phyloP scores from a whole-genome alignment of 2,329 filamentous ascomycete species.

The Phyllosticta citriasiana region DNA sequence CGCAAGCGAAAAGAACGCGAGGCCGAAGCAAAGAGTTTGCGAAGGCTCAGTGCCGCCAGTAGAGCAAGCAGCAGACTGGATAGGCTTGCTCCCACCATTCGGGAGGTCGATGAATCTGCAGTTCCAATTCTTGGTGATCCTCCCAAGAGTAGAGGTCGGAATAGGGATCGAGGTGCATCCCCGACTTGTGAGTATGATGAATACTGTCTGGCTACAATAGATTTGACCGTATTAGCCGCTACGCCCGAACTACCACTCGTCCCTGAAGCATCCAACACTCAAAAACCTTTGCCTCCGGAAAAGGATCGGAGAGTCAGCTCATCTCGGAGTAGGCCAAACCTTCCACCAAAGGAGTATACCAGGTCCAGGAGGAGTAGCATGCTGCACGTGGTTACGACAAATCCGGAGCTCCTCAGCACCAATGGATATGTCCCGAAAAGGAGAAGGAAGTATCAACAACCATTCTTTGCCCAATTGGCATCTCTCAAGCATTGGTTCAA shows the following conservation, averaged over 20 bases:
- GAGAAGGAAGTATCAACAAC: slow-evolving; percentile 48
- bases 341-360: slow-evolving; percentile 68
- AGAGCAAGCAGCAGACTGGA: slow-evolving; percentile 82
- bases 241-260: slow-evolving; percentile 65
- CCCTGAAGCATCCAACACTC: slow-evolving; percentile 46
- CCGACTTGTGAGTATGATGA: slow-evolving; percentile 20
- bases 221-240: slow-evolving; percentile 2
- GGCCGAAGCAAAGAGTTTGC: slow-evolving; percentile 64
- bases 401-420: slow-evolving; percentile 50
- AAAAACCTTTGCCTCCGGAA: slow-evolving; percentile 57
- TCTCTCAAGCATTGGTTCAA: slow-evolving; percentile 65
- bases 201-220: slow-evolving; percentile 16
- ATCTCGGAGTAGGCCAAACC: slow-evolving; percentile 65
- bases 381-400: slow-evolving; percentile 69
- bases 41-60: slow-evolving; percentile 80
- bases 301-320: slow-evolving; percentile 68
- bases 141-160: slow-evolving; percentile 64
- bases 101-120: slow-evolving; percentile 71
- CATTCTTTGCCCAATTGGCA: slow-evolving; percentile 56
- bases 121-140: slow-evolving; percentile 40
- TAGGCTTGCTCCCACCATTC: slow-evolving; percentile 64
- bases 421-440: slow-evolving; percentile 47
- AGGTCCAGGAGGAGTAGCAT: slow-evolving; percentile 71
- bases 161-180: slow-evolving; percentile 54
- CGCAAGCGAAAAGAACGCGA: slow-evolving; percentile 79